These are phyloP conservation scores for Cladosporium sp. DNA, from an alignment of 2,329 filamentous ascomycete species.

Conservation along the genomic window DNA sequence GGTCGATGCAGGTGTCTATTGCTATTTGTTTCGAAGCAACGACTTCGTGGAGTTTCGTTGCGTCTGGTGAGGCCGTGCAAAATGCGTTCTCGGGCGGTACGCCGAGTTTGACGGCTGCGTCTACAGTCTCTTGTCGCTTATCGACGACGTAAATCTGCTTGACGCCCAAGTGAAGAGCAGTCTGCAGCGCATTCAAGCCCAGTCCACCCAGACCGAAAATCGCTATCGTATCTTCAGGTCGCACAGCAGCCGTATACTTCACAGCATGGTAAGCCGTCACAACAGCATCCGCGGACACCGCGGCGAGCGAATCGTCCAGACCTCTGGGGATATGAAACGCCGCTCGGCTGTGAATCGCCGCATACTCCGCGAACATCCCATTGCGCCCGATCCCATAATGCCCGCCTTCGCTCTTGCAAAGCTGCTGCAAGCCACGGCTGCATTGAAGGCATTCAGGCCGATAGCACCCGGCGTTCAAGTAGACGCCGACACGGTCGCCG, in stretches of 20 bases:
- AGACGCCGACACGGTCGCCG: slow-evolving; percentile 31
- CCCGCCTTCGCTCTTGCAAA: slow-evolving; percentile 32
- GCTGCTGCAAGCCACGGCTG: slow-evolving; percentile 35
- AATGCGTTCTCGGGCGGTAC: slow-evolving; percentile 29
- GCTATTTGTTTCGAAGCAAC: slow-evolving; percentile 17
- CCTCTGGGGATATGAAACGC: slow-evolving; percentile 21
- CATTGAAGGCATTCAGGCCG: slow-evolving; percentile 34
- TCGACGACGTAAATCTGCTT: slow-evolving; percentile 36
- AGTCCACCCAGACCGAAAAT: slow-evolving; percentile 40
- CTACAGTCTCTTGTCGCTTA: slow-evolving; percentile 27
- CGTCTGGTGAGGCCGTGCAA: slow-evolving; percentile 10
- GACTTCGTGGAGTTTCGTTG: slow-evolving; percentile 16
- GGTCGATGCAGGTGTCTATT: slow-evolving; percentile 23
- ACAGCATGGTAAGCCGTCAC: slow-evolving; percentile 40
- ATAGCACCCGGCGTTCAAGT: slow-evolving; percentile 33
- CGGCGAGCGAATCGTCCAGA: slow-evolving; percentile 22
- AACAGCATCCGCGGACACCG: slow-evolving; percentile 40
- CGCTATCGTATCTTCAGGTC: slow-evolving; percentile 34
- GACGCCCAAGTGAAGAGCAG: slow-evolving; percentile 46
- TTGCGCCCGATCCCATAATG: slow-evolving; percentile 44
- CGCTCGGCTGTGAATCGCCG: slow-evolving; percentile 24
- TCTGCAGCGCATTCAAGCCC: slow-evolving; percentile 39
- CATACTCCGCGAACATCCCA: slow-evolving; percentile 41
- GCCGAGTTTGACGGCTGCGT: slow-evolving; percentile 31
- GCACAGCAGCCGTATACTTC: slow-evolving; percentile 33